Conservation (phyloP, 345 rosid genomes). For the Ceriops decandra region DNA sequence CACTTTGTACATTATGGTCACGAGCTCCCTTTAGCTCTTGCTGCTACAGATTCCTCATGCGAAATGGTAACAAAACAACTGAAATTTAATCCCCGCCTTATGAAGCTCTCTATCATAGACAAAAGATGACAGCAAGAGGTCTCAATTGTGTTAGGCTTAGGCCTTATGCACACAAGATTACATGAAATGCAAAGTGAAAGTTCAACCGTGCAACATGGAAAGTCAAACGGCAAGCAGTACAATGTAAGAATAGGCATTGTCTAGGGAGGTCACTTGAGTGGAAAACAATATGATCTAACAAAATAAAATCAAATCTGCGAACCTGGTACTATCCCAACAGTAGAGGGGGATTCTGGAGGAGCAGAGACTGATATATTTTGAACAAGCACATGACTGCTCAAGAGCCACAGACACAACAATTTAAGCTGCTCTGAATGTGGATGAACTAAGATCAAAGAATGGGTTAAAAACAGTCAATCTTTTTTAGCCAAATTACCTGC, state of each 20-base stretch:
- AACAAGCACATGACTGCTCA: conserved; percentile 54
- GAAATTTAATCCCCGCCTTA: too few relatives aligned
- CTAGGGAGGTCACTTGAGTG: not conserved
- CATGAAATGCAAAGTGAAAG: too few relatives aligned
- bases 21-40: too few relatives aligned
- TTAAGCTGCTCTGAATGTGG: conserved; percentile 1
- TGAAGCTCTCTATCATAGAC: too few relatives aligned
- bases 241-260: not conserved
- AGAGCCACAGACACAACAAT: conserved; percentile 10
- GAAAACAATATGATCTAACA: not conserved
- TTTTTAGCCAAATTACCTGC: conserved; percentile 44
- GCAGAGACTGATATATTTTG: conserved; percentile 56
- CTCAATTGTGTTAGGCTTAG: too few relatives aligned
- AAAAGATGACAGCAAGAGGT: too few relatives aligned
- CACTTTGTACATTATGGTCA: too few relatives aligned
- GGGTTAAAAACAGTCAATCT: not conserved
- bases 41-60: too few relatives aligned
- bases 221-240: too few relatives aligned
- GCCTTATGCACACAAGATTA: too few relatives aligned
- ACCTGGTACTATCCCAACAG: conserved; percentile 86
- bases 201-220: too few relatives aligned
- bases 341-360: conserved; percentile 54
- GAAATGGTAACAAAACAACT: too few relatives aligned
- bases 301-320: conserved; percentile 1
- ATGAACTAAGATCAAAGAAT: conserved; percentile 1